Base-by-base conservation (phyloP, 73 alveolate species). In the Uronychia setigera region DNA sequence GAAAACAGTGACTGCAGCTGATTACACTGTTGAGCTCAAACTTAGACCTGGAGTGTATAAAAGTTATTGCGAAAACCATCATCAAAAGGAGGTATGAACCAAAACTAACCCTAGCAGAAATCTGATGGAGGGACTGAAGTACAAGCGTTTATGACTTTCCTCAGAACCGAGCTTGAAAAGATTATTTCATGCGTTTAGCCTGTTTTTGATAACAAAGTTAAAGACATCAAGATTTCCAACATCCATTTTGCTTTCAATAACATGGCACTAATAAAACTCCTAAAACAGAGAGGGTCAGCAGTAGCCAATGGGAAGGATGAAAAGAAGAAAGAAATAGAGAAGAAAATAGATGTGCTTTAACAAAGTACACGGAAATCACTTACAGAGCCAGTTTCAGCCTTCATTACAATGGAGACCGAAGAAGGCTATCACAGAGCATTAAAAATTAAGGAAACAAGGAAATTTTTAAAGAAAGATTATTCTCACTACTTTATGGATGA, bases 1-100 rank as follows among this genome's bases (percentile, higher is more conserved):
- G 31, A 59, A 60, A 25, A 84, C 89, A 26, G 91, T 89, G 33
- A 89, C 95, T 0, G 90, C 92, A 26, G 92, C 92, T 19, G 95
- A 89, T 60, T 89, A 83, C 83, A 89, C 95, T 0, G 92, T 84
- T 29, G 85, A 77, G 32, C 31, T 59, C 29, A 35, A 34, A 25
- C 35, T 89, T 0, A 14, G 74, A 33, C 31, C 31, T 28, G 28
- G 31, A 59, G 35, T 76, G 78, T 89, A 80, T 85, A 80, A 84
- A 1, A 75, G 60, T 1, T 89, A 74, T 33, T 5, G 76, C 26
- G 26, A 29, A 0, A 26, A 13, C 31, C 11, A 26, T 29, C n/a
- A 67, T 1, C 14, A 76, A 1, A 30, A 58, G 9, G 13, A 32
- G 30, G 82, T 46, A 19, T 11, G 67, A 19, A 46, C 5, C 5